Evolutionary conservation across 306 rosid species (phyloP).

Genomic region (Chamaecrista fasciculata): DNA sequence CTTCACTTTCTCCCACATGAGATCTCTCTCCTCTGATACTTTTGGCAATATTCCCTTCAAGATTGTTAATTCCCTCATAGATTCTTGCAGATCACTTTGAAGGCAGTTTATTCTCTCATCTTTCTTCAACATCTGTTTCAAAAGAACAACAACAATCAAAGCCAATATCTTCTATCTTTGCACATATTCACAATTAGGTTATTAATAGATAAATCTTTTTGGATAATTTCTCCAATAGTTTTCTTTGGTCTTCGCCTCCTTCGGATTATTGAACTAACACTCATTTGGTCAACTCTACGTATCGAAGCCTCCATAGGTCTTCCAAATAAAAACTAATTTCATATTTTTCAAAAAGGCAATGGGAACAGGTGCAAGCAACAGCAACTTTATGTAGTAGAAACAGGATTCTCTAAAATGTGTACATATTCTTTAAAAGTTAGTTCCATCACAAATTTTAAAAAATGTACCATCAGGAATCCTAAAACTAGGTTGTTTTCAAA

Average conservation of each 20-base stretch:
- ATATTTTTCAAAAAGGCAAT: not conserved
- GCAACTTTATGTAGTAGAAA: not conserved
- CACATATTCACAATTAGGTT: constrained; percentile 59
- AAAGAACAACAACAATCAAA: constrained; percentile 27
- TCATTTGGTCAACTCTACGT: too few relatives aligned
- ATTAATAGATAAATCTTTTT: too few relatives aligned
- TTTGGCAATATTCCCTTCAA: constrained; percentile 55
- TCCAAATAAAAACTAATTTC: not conserved
- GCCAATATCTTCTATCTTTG: too few relatives aligned
- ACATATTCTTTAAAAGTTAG: too few relatives aligned
- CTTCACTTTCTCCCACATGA: constrained; percentile 79
- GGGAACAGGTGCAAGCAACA: constrained; percentile 8
- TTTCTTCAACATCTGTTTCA: constrained; percentile 67
- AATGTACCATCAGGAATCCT: too few relatives aligned
- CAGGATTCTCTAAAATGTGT: not conserved
- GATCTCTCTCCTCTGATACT: constrained; percentile 76
- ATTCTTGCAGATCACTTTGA: constrained; percentile 58
- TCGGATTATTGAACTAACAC: too few relatives aligned
- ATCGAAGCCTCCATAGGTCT: too few relatives aligned
- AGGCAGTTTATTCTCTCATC: constrained; percentile 60
- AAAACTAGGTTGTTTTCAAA: too few relatives aligned
- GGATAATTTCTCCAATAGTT: too few relatives aligned
- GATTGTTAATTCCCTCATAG: constrained; percentile 55
- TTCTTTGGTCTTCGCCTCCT: too few relatives aligned
- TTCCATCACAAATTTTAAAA: too few relatives aligned